Evolutionary conservation across 2,329 filamentous ascomycete species (phyloP), one percentile per base, ranked within the genome.

Genomic region (Fusarium zealandicum): DNA sequence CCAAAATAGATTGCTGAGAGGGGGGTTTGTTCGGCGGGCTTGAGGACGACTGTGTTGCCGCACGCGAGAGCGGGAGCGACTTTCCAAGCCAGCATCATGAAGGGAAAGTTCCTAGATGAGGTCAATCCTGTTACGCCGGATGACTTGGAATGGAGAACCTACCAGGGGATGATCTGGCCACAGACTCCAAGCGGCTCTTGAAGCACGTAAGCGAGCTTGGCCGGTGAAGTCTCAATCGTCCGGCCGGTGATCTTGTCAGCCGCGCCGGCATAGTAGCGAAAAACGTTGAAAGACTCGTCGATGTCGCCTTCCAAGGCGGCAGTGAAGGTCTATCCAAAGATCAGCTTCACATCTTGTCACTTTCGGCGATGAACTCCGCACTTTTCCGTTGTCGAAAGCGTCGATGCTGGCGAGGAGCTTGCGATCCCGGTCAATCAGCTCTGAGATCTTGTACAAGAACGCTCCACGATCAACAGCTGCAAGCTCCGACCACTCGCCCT

Each of bases 201-300:
- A 11, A 89, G 77, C 0, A 86, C 88, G 61, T 90, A 90, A 8
- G 86, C 85, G 42, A 90, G 79, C 65, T 89, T 90, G 2, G 76
- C 75, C 2, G 81, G 78, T 1, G 80, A 82, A 1, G 85, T 88
- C 61, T 86, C 83, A 60, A 90, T 89, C 6, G 86, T 86, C 65
- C 87, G 82, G 12, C 87, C 87, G 36, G 83, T 82, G 48, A 89
- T 83, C 74, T 90, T 90, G 72, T 90, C 87, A 16, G 86, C 85
- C 69, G 82, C 89, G 25, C 87, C 87, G 28, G 83, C 86, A 66
- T 90, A 90, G 70, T 90, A 90, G 63, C 82, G 84, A 48, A 82
- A 76, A 17, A 85, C 63, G n/a, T 64, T 65, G 37, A 59, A 62
- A 5, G 66, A 61, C 42, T 65, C 63, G 5, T 73, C 76, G 7